A percentile compares a stretch with the other conserved stretches of the same genome.
Evolutionary conservation across 2,329 filamentous ascomycete genomes (phyloP).

Genomic region (Elsinoe arachidis): DNA sequence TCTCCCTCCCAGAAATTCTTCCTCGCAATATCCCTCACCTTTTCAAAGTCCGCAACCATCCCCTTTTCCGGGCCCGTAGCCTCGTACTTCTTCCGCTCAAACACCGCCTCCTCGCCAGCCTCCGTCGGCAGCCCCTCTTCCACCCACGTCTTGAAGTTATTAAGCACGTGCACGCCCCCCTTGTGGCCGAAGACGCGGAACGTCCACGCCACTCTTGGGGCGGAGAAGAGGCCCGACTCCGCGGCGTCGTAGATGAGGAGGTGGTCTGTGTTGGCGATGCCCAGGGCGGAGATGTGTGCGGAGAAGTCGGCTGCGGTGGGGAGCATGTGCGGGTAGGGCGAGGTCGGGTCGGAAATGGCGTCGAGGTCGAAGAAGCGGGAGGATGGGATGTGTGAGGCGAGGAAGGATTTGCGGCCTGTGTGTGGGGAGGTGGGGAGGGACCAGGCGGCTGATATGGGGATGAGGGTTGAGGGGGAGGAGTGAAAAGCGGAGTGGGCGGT

Average conservation of each 20-base stretch:
- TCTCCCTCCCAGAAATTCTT: constrained; percentile 79
- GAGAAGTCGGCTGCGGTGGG: constrained; percentile 74
- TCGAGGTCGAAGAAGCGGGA: constrained; percentile 93
- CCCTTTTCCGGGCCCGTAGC: constrained; percentile 40
- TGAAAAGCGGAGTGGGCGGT: constrained; percentile 75
- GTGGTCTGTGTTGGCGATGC: constrained; percentile 77
- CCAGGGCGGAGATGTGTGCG: constrained; percentile 77
- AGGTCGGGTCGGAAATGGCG: constrained; percentile 76
- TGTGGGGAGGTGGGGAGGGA: constrained; percentile 82
- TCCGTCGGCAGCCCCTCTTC: constrained; percentile 75
- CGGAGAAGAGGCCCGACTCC: constrained; percentile 88
- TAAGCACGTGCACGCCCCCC: constrained; percentile 70
- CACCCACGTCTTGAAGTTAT: constrained; percentile 95
- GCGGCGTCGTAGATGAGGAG: constrained; percentile 91
- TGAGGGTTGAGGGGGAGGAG: constrained; percentile 70
- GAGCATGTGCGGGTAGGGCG: constrained; percentile 94
- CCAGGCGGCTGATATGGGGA: constrained; percentile 89
- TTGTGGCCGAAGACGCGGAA: constrained; percentile 81
- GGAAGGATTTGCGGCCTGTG: constrained; percentile 72
- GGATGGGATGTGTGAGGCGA: constrained; percentile 73
- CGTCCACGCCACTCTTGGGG: constrained; percentile 90
- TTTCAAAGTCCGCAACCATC: constrained; percentile 71
- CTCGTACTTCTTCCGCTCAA: constrained; percentile 34
- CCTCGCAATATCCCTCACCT: constrained; percentile 67
- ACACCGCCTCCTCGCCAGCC: constrained; percentile 57